Evolutionary conservation across 2,329 filamentous ascomycete genomes (phyloP).

Genomic region (Zelopaecilomyces penicillatus): DNA sequence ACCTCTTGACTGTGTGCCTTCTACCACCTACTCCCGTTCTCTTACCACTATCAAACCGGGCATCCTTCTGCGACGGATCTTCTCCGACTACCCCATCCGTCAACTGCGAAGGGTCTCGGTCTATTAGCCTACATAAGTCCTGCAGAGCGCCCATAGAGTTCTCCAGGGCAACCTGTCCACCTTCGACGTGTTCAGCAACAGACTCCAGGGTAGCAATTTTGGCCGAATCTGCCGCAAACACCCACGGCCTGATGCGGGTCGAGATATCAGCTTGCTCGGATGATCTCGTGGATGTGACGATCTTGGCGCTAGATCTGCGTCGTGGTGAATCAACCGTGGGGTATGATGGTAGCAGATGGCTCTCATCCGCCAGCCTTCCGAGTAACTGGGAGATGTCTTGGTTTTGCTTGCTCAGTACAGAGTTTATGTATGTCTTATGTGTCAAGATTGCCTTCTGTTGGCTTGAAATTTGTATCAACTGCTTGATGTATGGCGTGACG

Average conservation of each 20-base stretch:
- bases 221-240: slow-evolving; percentile 50
- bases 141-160: slow-evolving; percentile 40
- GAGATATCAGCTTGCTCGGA: slow-evolving; percentile 32
- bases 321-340: slow-evolving; percentile 31
- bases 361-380: slow-evolving; percentile 51
- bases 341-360: slow-evolving; percentile 49
- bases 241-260: slow-evolving; percentile 46
- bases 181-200: slow-evolving; percentile 52
- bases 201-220: slow-evolving; percentile 50
- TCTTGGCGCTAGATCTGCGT: slow-evolving; percentile 33
- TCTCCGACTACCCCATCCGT: slow-evolving; percentile 16
- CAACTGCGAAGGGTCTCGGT: slow-evolving; percentile 23
- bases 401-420: slow-evolving; percentile 40
- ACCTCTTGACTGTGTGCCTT: slow-evolving; percentile 13
- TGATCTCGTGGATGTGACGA: slow-evolving; percentile 30
- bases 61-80: slow-evolving; percentile 10
- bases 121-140: slow-evolving; percentile 42
- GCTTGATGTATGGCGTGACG: slow-evolving; percentile 48
- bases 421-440: slow-evolving; percentile 50
- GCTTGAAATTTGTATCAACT: slow-evolving; percentile 42
- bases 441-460: slow-evolving; percentile 49
- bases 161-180: slow-evolving; percentile 48
- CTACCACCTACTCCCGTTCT: neutral
- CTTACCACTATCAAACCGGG: neutral
- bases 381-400: slow-evolving; percentile 43